Evolutionary conservation across 2,329 filamentous ascomycete genomes (phyloP).

Genomic region (Fusarium tanahbumbuense): DNA sequence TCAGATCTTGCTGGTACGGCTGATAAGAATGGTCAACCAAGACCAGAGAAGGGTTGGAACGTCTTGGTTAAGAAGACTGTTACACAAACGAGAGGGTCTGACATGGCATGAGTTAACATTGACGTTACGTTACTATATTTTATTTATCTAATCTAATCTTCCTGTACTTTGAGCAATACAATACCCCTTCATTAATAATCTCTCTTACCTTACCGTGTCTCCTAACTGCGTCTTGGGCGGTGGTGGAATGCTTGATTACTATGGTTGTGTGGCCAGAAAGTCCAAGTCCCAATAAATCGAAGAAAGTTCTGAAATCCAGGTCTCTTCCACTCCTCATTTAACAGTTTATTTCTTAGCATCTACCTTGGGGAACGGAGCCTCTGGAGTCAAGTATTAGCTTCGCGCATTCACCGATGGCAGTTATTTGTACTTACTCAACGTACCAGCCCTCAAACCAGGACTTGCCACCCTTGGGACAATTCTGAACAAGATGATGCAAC

Average conservation of each 20-base stretch:
- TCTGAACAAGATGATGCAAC: not conserved
- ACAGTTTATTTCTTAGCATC: too few relatives aligned
- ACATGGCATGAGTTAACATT: not conserved
- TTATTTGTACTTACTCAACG: not conserved
- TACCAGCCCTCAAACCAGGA: not conserved
- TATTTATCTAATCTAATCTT: not conserved
- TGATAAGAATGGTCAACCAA: conserved; percentile 8
- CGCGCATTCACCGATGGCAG: accelerated
- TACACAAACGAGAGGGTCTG: conserved; percentile 35
- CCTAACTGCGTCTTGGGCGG: too few relatives aligned
- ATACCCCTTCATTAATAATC: not conserved
- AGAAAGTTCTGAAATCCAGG: too few relatives aligned
- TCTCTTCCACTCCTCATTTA: too few relatives aligned
- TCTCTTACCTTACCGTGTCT: accelerated
- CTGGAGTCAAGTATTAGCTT: not conserved
- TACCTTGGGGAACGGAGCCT: not conserved
- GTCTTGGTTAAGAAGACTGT: conserved; percentile 44
- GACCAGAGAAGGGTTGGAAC: conserved; percentile 35
- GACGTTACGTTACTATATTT: not conserved
- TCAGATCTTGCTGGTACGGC: conserved; percentile 29
- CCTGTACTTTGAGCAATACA: not conserved
- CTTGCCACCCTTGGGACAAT: not conserved
- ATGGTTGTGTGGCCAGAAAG: too few relatives aligned
- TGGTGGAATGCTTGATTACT: too few relatives aligned
- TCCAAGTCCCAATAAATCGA: too few relatives aligned